Evolutionary conservation across 345 rosid species (phyloP).

Genomic region (Eucalyptus regnans): DNA sequence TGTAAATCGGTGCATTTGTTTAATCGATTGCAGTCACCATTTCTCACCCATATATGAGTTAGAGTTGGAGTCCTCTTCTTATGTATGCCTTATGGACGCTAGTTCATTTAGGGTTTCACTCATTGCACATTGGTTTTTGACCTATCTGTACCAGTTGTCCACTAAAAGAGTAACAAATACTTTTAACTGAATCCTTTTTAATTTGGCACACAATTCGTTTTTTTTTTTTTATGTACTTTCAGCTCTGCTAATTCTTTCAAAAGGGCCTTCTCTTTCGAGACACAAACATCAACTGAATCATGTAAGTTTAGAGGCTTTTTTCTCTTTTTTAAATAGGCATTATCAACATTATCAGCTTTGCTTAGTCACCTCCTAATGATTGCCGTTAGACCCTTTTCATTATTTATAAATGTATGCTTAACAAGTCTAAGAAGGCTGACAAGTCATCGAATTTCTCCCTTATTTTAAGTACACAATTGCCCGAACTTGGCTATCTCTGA

Average conservation of each 20-base stretch:
- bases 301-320: background rate
- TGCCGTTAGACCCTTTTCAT: background rate
- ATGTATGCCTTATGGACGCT: background rate
- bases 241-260: background rate
- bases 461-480: constrained; percentile 19
- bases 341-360: background rate
- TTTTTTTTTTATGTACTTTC: background rate
- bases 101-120: background rate
- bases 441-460: background rate
- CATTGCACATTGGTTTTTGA: background rate
- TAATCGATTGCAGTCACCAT: background rate
- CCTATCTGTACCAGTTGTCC: background rate
- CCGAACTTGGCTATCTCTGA: constrained; percentile 26
- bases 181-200: background rate
- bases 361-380: background rate
- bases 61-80: background rate
- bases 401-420: background rate
- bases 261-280: background rate
- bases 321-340: background rate
- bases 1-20: background rate
- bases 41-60: background rate
- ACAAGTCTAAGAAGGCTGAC: background rate
- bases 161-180: background rate
- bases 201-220: background rate
- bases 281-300: background rate